Evolutionary conservation across 2,329 filamentous ascomycete genomes (phyloP).

Genomic region (Xylaria multiplex): DNA sequence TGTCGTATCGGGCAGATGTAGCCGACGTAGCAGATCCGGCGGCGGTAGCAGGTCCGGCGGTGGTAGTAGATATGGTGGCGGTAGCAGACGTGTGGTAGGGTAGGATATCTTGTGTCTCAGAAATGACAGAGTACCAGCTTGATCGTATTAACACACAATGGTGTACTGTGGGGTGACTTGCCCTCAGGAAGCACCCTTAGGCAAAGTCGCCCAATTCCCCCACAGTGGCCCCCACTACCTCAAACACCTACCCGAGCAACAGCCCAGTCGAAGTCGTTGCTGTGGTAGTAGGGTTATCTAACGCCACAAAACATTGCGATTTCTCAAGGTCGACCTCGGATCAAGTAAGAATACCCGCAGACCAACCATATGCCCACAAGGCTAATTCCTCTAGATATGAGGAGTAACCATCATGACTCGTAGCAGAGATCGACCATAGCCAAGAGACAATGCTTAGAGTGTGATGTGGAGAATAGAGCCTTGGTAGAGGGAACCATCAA

Average conservation of each 20-base stretch:
- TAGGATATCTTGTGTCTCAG: neutral
- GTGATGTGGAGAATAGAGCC: too few relatives aligned
- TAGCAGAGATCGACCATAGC: neutral
- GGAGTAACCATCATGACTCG: too few relatives aligned
- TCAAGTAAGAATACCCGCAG: neutral
- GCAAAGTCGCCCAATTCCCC: constrained; percentile 5
- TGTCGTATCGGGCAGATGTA: neutral
- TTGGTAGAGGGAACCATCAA: too few relatives aligned
- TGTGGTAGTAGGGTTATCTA: neutral
- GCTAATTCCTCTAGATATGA: too few relatives aligned
- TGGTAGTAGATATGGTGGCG: too few relatives aligned
- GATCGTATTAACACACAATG: neutral
- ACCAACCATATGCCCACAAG: neutral
- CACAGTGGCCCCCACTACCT: neutral
- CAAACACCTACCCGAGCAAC: neutral
- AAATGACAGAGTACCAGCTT: neutral
- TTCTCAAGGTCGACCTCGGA: neutral
- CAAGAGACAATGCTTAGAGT: too few relatives aligned
- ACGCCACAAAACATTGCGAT: neutral
- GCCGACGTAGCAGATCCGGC: too few relatives aligned
- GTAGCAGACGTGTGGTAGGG: neutral
- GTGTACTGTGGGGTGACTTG: neutral
- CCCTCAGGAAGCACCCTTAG: neutral
- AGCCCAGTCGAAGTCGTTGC: too few relatives aligned
- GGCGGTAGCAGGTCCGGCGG: too few relatives aligned